phyloP scores from a whole-genome alignment of 225 moss, liverwort and hornwort species.

The Neckera pumila region DNA sequence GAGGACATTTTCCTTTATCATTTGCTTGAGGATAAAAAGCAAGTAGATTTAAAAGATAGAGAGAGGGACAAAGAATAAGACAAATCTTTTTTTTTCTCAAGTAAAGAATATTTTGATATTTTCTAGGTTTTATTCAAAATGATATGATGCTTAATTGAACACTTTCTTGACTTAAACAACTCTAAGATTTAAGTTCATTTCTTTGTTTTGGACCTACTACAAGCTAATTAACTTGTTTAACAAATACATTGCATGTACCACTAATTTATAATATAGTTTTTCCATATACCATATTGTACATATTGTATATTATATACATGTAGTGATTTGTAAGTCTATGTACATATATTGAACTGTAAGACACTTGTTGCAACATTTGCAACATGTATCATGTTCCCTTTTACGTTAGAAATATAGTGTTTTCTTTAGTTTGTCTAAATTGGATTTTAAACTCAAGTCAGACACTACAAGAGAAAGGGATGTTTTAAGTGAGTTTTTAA shows the following conservation, averaged over 20 bases:
- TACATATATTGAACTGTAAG: neutral
- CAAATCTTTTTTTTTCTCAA: accelerated
- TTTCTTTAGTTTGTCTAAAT: neutral
- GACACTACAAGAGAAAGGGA: no score
- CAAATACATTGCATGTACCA: accelerated
- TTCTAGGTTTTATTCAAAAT: neutral
- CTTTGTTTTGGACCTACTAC: accelerated
- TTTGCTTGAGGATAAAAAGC: neutral
- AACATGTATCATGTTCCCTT: neutral
- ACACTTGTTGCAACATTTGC: neutral
- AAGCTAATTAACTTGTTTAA: neutral
- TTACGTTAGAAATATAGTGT: neutral
- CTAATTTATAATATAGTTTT: no score
- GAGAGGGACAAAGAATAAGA: neutral
- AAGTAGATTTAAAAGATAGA: neutral
- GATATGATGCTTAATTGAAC: neutral
- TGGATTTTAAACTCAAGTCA: neutral
- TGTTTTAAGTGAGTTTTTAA: no score
- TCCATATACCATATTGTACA: neutral
- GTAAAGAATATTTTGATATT: neutral
- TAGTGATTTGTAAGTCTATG: no score
- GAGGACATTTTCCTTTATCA: no score
- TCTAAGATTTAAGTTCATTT: neutral
- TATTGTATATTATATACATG: neutral
- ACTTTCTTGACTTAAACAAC: neutral